Base-by-base conservation (phyloP, 2,329 filamentous ascomycete species). In the Xylariomycetidae sp. region DNA sequence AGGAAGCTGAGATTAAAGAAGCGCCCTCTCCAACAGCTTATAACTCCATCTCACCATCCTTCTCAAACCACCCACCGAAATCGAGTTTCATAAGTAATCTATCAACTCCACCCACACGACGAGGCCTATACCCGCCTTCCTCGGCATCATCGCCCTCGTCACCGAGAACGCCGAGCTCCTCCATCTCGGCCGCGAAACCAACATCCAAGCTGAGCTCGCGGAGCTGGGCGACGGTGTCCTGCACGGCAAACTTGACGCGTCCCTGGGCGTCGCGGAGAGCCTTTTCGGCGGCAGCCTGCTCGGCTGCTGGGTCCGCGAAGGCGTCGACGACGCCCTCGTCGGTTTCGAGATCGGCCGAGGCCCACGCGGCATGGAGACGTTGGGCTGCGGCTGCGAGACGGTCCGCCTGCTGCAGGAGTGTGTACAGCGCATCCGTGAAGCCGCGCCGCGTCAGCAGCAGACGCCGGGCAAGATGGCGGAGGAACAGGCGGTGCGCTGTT, bases 41-140 rank as follows among this genome's bases (percentile, higher is more conserved):
- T n/a, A n/a, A n/a, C n/a, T n/a, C n/a, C n/a, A n/a, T n/a, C n/a
- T n/a, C n/a, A n/a, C n/a, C n/a, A n/a, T n/a, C n/a, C n/a, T n/a
- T n/a, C n/a, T 53, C 64, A 42, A 75, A 70, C 74, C 73, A 78
- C 34, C 61, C 70, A 14, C 74, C 74, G 56, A 78, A 77, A 52
- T 95, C 88, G 48, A 95, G 64, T 65, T 95, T 95, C 86, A 95
- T 94, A 54, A 95, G 59, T 53, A 95, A 60, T 38, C 85, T 70
- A 62, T 95, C 87, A 28, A 95, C 77, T 1, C 87, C 85, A 0
- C 85, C 85, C 4, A 86, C 75, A 39, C 82, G 78, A 41, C 76
- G 72, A 1, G 86, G 82, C 19, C 80, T 69, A 55, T 85, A 95
- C 41, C 59, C 60, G 0, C 64, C 68, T 24, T 65, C 34, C 6